Evolutionary conservation across 1,139 yeast species (phyloP), one percentile per base, ranked within the genome.

Genomic region (Candida tetrigidarum): DNA sequence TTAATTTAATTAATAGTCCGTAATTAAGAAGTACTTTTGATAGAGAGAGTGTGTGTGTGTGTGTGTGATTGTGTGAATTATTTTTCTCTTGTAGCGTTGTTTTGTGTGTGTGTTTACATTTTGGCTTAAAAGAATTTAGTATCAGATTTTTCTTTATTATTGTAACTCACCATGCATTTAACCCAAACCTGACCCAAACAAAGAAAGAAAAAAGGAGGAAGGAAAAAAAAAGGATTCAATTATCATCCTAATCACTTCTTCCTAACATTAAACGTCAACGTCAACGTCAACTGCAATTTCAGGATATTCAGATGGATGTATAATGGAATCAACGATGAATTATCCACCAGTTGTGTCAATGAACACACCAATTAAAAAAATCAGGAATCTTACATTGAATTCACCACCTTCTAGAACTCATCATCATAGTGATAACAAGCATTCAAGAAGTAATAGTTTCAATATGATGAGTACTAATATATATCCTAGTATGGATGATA

Each of bases 361-460:
- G 41, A 67, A 58, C 45, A 74, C 79, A 0, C 79, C 79, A 16
- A 74, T 71, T 39, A 71, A 67, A 49, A 64, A 63, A 52, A 71
- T 74, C 46, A 57, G 64, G 42, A 59, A 63, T 37, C 59, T 74
- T 35, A 57, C 64, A 3, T 55, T 74, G 28, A 56, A 63, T 36
- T 71, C 76, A 5, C 76, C 77, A 3, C 41, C 47, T 5, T 49
- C 49, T 34, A 45, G 38, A 34, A 29, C 23, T 14, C 25, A 37
- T 29, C 33, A 35, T 39, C 26, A 36, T 9, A 23, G 36, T 18
- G 36, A 32, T 7, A 32, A 32, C 22, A 32, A 18, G 14, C 22
- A 32, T n/a, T 2, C 5, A n/a, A 18, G 36, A 5, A 32, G 9
- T 11, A 19, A 18, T 6, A 32, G 23, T 19, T n/a, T 18, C 16